A percentile compares a stretch with the other conserved stretches of the same genome.
phyloP scores from a whole-genome alignment of 805 yeast species.

The Scheffersomyces ergatensis region DNA sequence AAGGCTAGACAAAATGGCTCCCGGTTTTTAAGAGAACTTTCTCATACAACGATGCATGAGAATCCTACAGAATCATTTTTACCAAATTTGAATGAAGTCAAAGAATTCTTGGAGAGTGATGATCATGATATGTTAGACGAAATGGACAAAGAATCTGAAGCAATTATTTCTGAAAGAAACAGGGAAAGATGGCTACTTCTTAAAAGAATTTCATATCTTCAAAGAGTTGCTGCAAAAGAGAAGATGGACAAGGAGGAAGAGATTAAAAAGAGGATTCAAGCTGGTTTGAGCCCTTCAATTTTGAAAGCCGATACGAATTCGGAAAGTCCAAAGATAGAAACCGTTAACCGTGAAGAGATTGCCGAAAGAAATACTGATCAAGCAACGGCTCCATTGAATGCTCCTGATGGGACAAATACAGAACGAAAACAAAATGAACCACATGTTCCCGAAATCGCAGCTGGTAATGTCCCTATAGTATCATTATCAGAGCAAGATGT shows the following conservation, averaged over 20 bases:
- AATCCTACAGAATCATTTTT: conserved; percentile 34
- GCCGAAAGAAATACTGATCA: neutral
- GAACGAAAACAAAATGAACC: neutral
- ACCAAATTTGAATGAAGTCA: conserved; percentile 58
- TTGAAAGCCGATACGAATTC: conserved; percentile 1
- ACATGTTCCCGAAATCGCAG: neutral
- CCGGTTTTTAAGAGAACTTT: conserved; percentile 54
- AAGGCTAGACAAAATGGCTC: conserved; percentile 54
- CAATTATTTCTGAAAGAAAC: conserved; percentile 39
- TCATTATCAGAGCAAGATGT: conserved; percentile 44
- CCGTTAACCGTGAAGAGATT: neutral
- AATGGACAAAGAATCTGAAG: conserved; percentile 38
- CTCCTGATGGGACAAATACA: neutral
- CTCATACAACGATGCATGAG: conserved; percentile 44
- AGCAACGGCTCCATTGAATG: neutral
- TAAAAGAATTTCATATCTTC: conserved; percentile 68
- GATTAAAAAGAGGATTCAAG: conserved; percentile 29
- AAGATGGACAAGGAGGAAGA: conserved; percentile 39
- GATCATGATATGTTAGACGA: conserved; percentile 31
- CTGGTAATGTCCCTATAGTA: conserved; percentile 32
- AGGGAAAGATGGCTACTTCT: conserved; percentile 68
- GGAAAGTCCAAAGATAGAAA: neutral
- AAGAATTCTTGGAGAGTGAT: conserved; percentile 52
- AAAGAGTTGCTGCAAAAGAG: conserved; percentile 58
- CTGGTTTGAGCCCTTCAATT: conserved; percentile 20